A percentile compares a stretch with the other conserved stretches of the same genome.
phyloP scores from a whole-genome alignment of 2,329 filamentous ascomycete genomes.

The Sarocladium strictum region DNA sequence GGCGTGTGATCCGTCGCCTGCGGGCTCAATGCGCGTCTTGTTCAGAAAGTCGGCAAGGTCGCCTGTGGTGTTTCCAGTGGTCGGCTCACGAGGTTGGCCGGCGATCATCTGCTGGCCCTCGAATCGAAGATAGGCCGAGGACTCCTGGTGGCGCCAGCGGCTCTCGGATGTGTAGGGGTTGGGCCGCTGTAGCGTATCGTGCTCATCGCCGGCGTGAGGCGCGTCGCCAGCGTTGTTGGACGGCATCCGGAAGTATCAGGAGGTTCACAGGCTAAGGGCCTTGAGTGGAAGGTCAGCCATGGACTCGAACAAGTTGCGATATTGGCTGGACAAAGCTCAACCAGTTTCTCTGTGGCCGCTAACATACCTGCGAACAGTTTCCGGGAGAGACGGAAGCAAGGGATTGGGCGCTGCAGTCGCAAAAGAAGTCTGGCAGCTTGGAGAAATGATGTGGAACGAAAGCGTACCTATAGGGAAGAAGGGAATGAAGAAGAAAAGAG shows the following conservation, averaged over 20 bases:
- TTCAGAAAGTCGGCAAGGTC: constrained; percentile 54
- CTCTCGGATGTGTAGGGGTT: constrained; percentile 53
- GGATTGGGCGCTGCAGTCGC: neutral
- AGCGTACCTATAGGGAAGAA: neutral
- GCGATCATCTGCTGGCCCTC: constrained; percentile 27
- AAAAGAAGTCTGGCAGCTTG: neutral
- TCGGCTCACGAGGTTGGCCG: constrained; percentile 23
- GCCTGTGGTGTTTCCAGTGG: constrained; percentile 34
- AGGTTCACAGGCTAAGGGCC: constrained; percentile 2
- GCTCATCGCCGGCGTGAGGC: neutral
- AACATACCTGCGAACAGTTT: constrained; percentile 5
- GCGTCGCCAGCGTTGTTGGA: neutral
- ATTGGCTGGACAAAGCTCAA: neutral
- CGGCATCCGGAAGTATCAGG: neutral
- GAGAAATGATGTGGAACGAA: neutral
- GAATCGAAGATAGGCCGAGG: constrained; percentile 45
- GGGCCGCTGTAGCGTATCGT: constrained; percentile 25
- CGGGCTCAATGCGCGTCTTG: constrained; percentile 39
- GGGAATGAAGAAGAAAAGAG: neutral
- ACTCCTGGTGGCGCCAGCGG: constrained; percentile 61
- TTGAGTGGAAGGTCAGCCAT: neutral
- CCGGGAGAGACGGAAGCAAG: neutral
- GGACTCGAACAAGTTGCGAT: neutral
- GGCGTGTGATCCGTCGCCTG: constrained; percentile 23
- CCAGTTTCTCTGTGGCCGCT: neutral